These are phyloP conservation scores for Malus hybrid DNA, from an alignment of 331 rosid species.

Conservation along the genomic window DNA sequence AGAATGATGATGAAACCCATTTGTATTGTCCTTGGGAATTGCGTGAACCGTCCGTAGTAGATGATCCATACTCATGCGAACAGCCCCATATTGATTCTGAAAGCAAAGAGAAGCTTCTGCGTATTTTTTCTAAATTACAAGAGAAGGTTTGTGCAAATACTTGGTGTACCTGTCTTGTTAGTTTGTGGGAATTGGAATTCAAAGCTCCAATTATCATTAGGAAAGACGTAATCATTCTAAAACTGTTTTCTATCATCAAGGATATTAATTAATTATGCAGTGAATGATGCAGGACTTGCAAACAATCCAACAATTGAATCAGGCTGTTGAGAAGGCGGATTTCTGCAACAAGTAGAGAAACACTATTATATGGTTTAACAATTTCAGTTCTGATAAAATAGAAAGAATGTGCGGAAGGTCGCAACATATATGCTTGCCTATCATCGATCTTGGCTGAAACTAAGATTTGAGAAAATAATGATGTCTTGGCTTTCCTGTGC, in stretches of 20 bases:
- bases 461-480: conserved; percentile 1
- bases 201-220: neutral
- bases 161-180: neutral
- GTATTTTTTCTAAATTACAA: conserved; percentile 40
- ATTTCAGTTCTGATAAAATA: neutral
- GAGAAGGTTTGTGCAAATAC: conserved; percentile 13
- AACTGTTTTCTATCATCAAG: conserved; percentile 7
- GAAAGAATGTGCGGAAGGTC: neutral
- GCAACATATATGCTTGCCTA: neutral
- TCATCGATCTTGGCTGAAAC: neutral
- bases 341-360: conserved; percentile 61
- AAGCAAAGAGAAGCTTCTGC: conserved; percentile 59
- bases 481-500: conserved; percentile 46
- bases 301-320: conserved; percentile 47
- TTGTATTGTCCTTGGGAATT: conserved; percentile 87
- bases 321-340: conserved; percentile 41
- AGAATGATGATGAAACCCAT: conserved; percentile 35
- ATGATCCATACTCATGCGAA: conserved; percentile 44
- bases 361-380: neutral
- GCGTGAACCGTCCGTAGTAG: conserved; percentile 28
- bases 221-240: neutral
- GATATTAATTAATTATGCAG: neutral
- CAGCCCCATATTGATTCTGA: conserved; percentile 51
- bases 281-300: conserved; percentile 35
- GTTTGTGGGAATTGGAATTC: neutral